Conservation (phyloP, 768 basidiomycete species). For the Naematelia aurantialba region DNA sequence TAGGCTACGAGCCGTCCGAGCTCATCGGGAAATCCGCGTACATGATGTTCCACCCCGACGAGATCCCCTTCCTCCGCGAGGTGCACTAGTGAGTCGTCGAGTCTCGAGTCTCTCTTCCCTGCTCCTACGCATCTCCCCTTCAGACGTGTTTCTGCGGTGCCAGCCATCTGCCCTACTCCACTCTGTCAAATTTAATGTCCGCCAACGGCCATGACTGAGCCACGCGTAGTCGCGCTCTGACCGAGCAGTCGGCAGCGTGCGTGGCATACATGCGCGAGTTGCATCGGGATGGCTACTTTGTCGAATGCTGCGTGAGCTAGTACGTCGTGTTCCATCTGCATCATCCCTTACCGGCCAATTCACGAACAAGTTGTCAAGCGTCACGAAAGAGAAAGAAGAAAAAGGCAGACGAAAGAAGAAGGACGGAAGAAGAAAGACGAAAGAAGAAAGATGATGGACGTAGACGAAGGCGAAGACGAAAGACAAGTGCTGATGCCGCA, state of each 20-base stretch:
- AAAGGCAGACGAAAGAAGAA: no score
- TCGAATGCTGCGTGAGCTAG: constrained; percentile 27
- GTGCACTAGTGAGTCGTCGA: constrained; percentile 34
- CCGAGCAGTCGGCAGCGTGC: constrained; percentile 28
- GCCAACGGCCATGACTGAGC: background rate
- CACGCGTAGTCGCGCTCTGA: constrained; percentile 20
- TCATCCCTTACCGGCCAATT: background rate
- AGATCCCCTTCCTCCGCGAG: constrained; percentile 23
- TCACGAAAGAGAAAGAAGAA: no score
- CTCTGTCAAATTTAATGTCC: no score
- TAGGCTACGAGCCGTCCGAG: constrained; percentile 33
- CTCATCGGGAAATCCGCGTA: constrained; percentile 28
- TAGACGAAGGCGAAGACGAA: no score
- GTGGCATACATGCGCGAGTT: constrained; percentile 26
- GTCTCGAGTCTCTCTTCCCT: background rate
- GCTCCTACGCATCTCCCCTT: background rate
- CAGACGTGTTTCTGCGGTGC: background rate
- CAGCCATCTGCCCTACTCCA: background rate
- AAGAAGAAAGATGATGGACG: no score
- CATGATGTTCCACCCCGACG: constrained; percentile 38
- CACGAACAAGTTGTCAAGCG: background rate
- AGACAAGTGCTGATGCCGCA: constrained; percentile 7
- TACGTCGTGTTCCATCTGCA: constrained; percentile 13
- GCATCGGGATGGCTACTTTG: constrained; percentile 29
- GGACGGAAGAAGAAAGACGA: no score